Evolutionary conservation across 306 rosid genomes (phyloP), one percentile per base, ranked within the genome.

Genomic region (Carpinus viminea): DNA sequence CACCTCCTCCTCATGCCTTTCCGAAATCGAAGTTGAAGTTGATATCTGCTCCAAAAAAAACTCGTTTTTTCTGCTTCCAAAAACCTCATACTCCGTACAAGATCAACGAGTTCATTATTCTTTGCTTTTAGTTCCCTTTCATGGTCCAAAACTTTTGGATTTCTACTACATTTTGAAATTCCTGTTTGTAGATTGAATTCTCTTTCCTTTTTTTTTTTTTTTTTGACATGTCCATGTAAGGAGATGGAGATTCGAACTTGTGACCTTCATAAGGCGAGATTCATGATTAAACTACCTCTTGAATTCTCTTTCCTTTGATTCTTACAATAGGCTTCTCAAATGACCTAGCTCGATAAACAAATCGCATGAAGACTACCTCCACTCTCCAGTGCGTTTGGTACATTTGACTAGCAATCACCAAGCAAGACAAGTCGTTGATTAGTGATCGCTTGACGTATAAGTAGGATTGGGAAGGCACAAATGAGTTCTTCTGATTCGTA

Each of bases 291-390:
- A n/a, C n/a, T n/a, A n/a, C n/a, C n/a, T n/a, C n/a, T 92, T 91
- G 34, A 77, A 51, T 82, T 95, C 98, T 60, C 26, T 24, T 24
- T 24, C 26, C 26, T 24, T 95, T 0, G 98, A 92, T 55, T 95
- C 97, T 38, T 90, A 92, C 10, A 95, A 80, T 78, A 92, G 76
- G 81, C 77, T 83, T 47, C 98, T 89, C 87, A 95, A 78, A 55
- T 93, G 98, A 81, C 93, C 98, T 61, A 95, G 87, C 87, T 92
- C 98, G 0, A 87, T 80, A 78, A 95, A 95, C 83, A 95, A 85
- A 68, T 95, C 98, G 3, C 98, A 85, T 3, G 98, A 95, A 0
- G 98, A 93, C 73, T 95, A 98, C 71, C 98, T 87, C 87, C 96
- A 81, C 26, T 24, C 26, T 24, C 26, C 26, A 24, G 51, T 95